Evolutionary conservation across 148 eudicot genomes (phyloP), one percentile per base, ranked within the genome.

Genomic region (Arctostaphylos glauca): DNA sequence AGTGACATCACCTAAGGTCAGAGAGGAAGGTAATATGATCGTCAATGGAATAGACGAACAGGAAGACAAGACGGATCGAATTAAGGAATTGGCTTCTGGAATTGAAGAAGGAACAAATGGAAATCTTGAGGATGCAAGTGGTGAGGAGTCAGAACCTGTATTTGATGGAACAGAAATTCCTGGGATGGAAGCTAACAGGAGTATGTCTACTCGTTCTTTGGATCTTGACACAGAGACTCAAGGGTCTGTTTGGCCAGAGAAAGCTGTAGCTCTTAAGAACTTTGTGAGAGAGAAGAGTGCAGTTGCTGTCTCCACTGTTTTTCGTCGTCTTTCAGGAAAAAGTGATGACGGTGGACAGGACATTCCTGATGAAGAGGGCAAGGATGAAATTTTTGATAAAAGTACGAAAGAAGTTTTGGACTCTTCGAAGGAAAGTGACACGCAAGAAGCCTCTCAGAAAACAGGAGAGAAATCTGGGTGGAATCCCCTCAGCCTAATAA

Each of bases 161-260:
- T 89, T 89, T 87, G 91, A 89, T 80, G 91, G 91, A 19, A 89
- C 89, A 2, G 91, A 89, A 80, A 76, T 85, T 70, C 86, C 91
- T 72, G 89, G 81, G 58, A 85, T 85, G 89, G 89, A 89, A 87
- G 81, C 82, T 75, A 76, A 80, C 59, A 82, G 82, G 66, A 84
- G 85, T 72, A 74, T 62, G 19, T 84, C 87, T 31, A 18, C 85
- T 79, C 72, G 52, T 19, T 88, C 87, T 43, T 73, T 83, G 73
- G 79, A 86, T 23, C 64, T 59, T 41, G 82, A 79, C 6, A 44
- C 75, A 8, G 89, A 80, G 59, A 58, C 48, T 21, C 86, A 72
- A 72, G 82, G 80, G 49, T 74, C 81, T 81, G 85, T 60, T 84
- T 87, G 87, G 86, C 87, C 90, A 31, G 87, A 80, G 54, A 90